Evolutionary conservation across 2,329 filamentous ascomycete species (phyloP).

Genomic region (Alternaria tenuissima): DNA sequence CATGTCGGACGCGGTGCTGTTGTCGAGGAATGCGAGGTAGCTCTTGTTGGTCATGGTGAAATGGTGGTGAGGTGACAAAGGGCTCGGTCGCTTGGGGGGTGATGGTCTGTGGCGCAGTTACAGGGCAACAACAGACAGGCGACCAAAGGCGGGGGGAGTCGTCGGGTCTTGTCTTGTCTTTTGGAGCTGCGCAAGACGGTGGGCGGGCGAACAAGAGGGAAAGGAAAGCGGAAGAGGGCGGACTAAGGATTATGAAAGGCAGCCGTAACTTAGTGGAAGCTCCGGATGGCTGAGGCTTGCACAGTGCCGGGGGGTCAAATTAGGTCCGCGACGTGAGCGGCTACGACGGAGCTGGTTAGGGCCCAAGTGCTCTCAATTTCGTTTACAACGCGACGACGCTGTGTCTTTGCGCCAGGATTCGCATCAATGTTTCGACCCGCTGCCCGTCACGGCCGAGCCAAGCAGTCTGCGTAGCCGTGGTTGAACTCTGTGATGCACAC

Average conservation of each 20-base stretch:
- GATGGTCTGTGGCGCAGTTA: constrained; percentile 16
- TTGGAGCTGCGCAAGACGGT: constrained; percentile 16
- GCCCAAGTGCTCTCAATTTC: constrained; percentile 25
- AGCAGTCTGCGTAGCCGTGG: neutral
- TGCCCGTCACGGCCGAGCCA: neutral
- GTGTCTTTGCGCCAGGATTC: constrained; percentile 17
- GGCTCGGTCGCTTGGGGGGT: constrained; percentile 8
- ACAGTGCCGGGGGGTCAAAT: constrained; percentile 34
- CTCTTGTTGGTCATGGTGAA: constrained; percentile 44
- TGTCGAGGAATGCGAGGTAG: constrained; percentile 48
- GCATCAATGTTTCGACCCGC: constrained; percentile 8
- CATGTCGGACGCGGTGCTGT: constrained; percentile 44
- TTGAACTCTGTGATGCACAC: neutral
- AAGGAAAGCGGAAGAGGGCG: constrained; percentile 27
- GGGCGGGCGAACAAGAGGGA: constrained; percentile 16
- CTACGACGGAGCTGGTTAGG: constrained; percentile 22
- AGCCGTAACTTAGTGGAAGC: constrained; percentile 31
- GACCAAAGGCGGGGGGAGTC: constrained; percentile 26
- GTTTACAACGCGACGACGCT: constrained; percentile 22
- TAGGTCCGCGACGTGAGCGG: constrained; percentile 26
- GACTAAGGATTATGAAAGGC: constrained; percentile 44
- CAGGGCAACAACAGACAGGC: constrained; percentile 32
- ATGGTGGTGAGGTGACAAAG: neutral
- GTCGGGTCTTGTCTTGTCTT: neutral
- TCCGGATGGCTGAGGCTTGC: constrained; percentile 45